Evolutionary conservation across 75 land plant species (phyloP).

Genomic region (Cunninghamia lanceolata): DNA sequence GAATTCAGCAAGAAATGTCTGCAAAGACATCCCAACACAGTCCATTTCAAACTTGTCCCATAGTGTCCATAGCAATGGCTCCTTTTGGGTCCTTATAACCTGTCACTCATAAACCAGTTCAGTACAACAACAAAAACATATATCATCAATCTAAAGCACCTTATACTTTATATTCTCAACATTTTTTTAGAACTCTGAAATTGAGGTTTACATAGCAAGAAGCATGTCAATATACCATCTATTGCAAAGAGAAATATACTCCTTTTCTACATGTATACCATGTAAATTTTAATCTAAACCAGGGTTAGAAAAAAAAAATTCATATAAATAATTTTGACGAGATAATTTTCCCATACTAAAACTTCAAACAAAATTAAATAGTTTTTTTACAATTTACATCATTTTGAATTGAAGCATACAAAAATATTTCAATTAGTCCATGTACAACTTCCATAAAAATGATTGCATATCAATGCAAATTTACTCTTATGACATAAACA

Average conservation of each 20-base stretch:
- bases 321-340: background rate
- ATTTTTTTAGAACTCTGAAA: background rate
- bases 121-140: background rate
- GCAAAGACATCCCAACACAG: constrained; percentile 49
- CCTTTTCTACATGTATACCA: background rate
- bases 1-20: constrained; percentile 40
- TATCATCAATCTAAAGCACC: background rate
- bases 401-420: too few relatives aligned
- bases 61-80: constrained; percentile 44
- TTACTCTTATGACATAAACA: background rate
- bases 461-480: background rate
- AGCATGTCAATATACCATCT: background rate
- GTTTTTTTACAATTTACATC: too few relatives aligned
- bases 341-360: background rate
- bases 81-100: constrained; percentile 37
- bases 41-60: constrained; percentile 66
- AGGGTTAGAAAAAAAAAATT: background rate
- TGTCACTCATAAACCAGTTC: constrained; percentile 15
- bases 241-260: background rate
- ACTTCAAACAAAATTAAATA: too few relatives aligned
- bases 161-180: background rate
- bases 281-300: background rate
- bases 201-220: background rate
- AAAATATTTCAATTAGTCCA: too few relatives aligned
- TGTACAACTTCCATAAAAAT: too few relatives aligned